These are phyloP conservation scores for Colletotrichum sp. DNA, from an alignment of 2,329 filamentous ascomycete species.

Conservation along the genomic window DNA sequence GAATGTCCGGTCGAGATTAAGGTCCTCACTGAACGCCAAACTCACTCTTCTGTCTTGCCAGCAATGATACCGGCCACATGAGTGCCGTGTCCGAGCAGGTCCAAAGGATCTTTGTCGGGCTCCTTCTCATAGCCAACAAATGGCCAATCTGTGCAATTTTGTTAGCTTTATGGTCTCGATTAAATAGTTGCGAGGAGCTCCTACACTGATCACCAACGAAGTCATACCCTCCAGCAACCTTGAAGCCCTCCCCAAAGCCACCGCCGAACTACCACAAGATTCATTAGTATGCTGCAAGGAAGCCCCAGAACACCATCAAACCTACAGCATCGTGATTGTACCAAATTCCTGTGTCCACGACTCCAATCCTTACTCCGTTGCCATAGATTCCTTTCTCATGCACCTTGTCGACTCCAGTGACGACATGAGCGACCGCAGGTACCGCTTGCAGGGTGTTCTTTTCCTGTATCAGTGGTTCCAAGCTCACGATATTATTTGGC, in stretches of 20 bases:
- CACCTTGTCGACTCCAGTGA: conserved; percentile 42
- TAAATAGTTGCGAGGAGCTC: accelerated
- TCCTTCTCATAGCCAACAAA: conserved; percentile 20
- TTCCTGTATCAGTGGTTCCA: neutral
- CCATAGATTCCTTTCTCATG: conserved; percentile 41
- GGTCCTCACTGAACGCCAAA: too few relatives aligned
- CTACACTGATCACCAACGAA: conserved; percentile 27
- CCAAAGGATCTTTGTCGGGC: conserved; percentile 36
- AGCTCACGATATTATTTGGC: conserved; percentile 22
- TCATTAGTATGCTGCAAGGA: neutral
- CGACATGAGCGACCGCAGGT: conserved; percentile 30
- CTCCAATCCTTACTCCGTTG: conserved; percentile 40
- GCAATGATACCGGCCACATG: conserved; percentile 36
- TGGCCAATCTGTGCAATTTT: neutral
- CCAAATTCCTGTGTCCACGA: conserved; percentile 45
- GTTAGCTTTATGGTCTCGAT: neutral
- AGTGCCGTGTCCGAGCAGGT: conserved; percentile 30
- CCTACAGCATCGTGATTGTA: conserved; percentile 42
- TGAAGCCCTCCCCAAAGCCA: conserved; percentile 18
- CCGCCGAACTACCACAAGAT: conserved; percentile 10
- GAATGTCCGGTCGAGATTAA: too few relatives aligned
- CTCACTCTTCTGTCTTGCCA: conserved; percentile 24
- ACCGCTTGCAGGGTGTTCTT: neutral
- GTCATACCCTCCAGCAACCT: conserved; percentile 27
- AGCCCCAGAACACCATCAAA: accelerated